phyloP scores from a whole-genome alignment of 345 rosid genomes.

The Draba incana region DNA sequence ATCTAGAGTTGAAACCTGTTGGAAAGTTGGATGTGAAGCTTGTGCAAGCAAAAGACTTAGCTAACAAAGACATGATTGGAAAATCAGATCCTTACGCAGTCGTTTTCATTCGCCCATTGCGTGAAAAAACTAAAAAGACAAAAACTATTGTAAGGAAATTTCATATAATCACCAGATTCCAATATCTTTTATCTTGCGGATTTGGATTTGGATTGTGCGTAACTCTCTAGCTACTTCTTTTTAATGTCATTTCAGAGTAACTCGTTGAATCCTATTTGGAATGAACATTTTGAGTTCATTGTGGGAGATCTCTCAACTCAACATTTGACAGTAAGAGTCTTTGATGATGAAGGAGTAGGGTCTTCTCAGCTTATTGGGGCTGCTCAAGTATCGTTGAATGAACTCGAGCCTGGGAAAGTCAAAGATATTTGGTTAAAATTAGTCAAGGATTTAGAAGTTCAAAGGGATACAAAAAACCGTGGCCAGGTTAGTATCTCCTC shows the following conservation, averaged over 20 bases:
- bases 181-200: neutral
- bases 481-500: conserved; percentile 61
- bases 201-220: conserved; percentile 17
- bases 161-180: neutral
- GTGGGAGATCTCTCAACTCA: conserved; percentile 85
- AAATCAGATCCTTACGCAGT: conserved; percentile 93
- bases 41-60: conserved; percentile 81
- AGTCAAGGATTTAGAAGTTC: conserved; percentile 81
- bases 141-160: conserved; percentile 64
- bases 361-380: conserved; percentile 81
- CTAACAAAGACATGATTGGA: conserved; percentile 85
- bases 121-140: conserved; percentile 69
- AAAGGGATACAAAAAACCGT: conserved; percentile 82
- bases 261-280: conserved; percentile 87
- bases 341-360: conserved; percentile 87
- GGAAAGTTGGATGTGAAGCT: conserved; percentile 92
- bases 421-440: conserved; percentile 81
- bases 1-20: conserved; percentile 81
- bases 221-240: neutral
- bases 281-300: conserved; percentile 81
- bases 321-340: conserved; percentile 72
- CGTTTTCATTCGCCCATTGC: conserved; percentile 76
- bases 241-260: conserved; percentile 54
- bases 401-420: conserved; percentile 82
- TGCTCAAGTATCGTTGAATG: conserved; percentile 61